A percentile compares a stretch with the other conserved stretches of the same genome.
phyloP scores from a whole-genome alignment of 495 filamentous ascomycete genomes.

The Hypoxylon cercidicola region DNA sequence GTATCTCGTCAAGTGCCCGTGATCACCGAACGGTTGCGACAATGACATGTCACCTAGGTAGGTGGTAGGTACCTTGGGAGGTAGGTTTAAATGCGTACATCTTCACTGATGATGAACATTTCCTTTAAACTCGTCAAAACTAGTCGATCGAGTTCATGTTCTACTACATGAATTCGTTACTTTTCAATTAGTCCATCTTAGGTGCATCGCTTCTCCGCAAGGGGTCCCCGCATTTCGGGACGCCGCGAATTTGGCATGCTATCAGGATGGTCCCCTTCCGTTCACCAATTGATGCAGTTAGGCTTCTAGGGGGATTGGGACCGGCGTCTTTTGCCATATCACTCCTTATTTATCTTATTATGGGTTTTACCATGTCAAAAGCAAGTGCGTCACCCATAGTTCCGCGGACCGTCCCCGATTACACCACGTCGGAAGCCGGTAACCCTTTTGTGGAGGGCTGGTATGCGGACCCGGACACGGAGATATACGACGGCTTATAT shows the following conservation, averaged over 20 bases:
- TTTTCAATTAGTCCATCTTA: background rate
- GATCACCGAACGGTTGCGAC: background rate
- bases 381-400: constrained; percentile 8
- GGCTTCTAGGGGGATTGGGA: background rate
- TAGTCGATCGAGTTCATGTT: background rate
- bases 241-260: background rate
- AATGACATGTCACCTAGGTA: background rate
- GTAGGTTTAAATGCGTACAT: background rate
- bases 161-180: background rate
- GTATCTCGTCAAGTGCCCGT: background rate
- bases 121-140: background rate
- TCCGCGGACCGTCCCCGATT: constrained; percentile 11
- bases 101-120: background rate
- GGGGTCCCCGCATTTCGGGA: background rate
- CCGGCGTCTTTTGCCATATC: background rate
- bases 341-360: background rate
- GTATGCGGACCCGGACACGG: constrained; percentile 64
- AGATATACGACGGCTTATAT: constrained; percentile 59
- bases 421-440: constrained; percentile 41
- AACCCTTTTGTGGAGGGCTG: constrained; percentile 58
- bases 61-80: background rate
- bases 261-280: constrained; percentile 3
- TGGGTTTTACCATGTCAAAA: constrained; percentile 10
- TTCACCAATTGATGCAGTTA: background rate
- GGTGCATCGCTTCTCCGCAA: background rate